Evolutionary conservation across 768 basidiomycete species (phyloP).

Genomic region (Rhodotorula toruloides): DNA sequence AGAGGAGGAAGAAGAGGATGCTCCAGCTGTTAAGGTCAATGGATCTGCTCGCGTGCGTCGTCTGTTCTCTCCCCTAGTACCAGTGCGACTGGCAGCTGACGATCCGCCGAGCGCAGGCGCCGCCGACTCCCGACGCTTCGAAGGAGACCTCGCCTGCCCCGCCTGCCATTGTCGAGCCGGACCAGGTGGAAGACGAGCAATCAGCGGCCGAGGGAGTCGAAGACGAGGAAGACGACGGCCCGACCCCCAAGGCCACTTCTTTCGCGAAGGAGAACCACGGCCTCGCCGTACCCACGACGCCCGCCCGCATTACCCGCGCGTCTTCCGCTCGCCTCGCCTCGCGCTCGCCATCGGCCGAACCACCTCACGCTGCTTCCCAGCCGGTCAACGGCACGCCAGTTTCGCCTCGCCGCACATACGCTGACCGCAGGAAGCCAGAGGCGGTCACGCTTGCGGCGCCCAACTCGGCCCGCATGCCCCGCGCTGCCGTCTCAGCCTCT

Average conservation of each 20-base stretch:
- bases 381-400: background rate
- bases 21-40: background rate
- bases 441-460: slow-evolving; percentile 3
- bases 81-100: background rate
- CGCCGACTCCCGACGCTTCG: background rate
- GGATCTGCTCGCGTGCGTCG: background rate
- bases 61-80: background rate
- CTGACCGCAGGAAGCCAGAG: background rate
- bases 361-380: background rate
- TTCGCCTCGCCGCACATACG: slow-evolving; percentile 2
- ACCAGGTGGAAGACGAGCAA: background rate
- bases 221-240: background rate
- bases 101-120: background rate
- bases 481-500: background rate
- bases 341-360: slow-evolving; percentile 12
- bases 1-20: background rate
- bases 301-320: slow-evolving; percentile 11
- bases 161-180: background rate
- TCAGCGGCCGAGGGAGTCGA: slow-evolving; percentile 4
- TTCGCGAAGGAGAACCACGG: background rate
- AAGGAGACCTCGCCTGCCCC: background rate
- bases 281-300: background rate
- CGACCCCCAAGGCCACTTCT: background rate
- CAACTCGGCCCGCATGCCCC: too few relatives aligned
- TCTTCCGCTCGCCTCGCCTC: slow-evolving; percentile 5